Percentiles rank a stretch among this genome's conserved stretches.
Evolutionary conservation across 139 green algal genomes (phyloP).

Genomic region (Picochlorum sp.): DNA sequence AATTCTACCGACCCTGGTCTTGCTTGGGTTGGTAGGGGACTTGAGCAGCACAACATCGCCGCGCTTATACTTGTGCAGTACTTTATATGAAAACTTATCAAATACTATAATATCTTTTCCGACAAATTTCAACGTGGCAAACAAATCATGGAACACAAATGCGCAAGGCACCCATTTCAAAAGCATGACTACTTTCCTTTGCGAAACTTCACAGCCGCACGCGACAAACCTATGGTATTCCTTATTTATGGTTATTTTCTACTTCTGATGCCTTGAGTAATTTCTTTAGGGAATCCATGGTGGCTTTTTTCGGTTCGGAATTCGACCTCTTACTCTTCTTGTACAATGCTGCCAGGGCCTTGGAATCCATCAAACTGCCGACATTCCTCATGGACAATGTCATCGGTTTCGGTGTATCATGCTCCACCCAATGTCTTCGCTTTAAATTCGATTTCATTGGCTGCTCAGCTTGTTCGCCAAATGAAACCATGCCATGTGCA

Average conservation of each 20-base stretch:
- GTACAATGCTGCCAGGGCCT: constrained; percentile 1
- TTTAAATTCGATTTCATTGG: constrained; percentile 12
- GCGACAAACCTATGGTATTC: too few species aligned
- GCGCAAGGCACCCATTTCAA: neutral
- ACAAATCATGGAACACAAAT: constrained; percentile 33
- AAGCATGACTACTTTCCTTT: too few species aligned
- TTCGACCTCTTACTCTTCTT: neutral
- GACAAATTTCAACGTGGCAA: constrained; percentile 49
- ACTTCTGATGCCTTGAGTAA: neutral
- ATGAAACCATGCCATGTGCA: neutral
- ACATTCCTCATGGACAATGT: neutral
- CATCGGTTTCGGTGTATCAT: neutral
- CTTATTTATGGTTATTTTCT: neutral
- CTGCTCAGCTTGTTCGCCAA: constrained; percentile 8
- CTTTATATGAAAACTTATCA: constrained; percentile 1
- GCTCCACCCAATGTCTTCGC: constrained; percentile 4
- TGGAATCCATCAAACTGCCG: constrained; percentile 1
- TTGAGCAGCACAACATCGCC: constrained; percentile 54
- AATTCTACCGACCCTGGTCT: constrained; percentile 66
- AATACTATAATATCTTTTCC: neutral
- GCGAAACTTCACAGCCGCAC: neutral
- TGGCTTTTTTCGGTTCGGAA: neutral
- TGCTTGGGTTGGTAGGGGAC: constrained; percentile 55
- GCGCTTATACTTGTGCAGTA: constrained; percentile 39
- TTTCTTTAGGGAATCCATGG: neutral